Base-by-base conservation (phyloP, 345 rosid genomes). In the Anastatica hierochuntica region DNA sequence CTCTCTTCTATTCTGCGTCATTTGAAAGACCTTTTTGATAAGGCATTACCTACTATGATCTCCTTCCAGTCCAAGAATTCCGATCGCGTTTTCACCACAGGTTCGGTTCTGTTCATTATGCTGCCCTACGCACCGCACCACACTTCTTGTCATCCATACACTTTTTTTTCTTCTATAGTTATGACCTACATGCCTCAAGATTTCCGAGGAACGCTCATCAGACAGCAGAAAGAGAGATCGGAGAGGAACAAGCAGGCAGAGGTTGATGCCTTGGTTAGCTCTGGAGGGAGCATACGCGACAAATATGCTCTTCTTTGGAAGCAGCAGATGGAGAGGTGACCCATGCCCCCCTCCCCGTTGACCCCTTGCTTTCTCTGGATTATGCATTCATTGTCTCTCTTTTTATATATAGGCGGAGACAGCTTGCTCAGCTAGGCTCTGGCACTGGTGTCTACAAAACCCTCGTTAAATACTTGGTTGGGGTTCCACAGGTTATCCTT, bases 161-260 rank as follows among this genome's bases (percentile, higher is more conserved):
- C n/a, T n/a, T n/a, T n/a, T n/a, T n/a, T 14, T 19, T 8, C 31
- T 16, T 66, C 58, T 72, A 58, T 80, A 90, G 98, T 90, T 55
- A 90, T 90, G 98, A 90, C 98, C 58, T 90, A 90, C 80, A 73
- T 90, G 95, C 98, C 98, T 75, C 98, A 90, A 81, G 98, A 90
- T 72, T 90, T 90, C 64, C 92, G 98, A 12, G 98, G 95, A 50
- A 77, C 85, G 11, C 71, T 90, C 46, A 84, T 90, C 59, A 74
- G 77, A 67, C 95, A 82, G 70, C 96, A 87, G 68, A 82, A 80
- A 68, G 98, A 90, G 58, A 73, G 98, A 21, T 90, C 98, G n/a
- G 98, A 90, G 76, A 87, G 83, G 74, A 90, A 84, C 75, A 90
- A 82, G 83, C 95, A 87, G 74, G 95, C 92, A 15, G 96, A 79